phyloP scores from a whole-genome alignment of 1,139 yeast species.

The Yamadazyma diddensiae region DNA sequence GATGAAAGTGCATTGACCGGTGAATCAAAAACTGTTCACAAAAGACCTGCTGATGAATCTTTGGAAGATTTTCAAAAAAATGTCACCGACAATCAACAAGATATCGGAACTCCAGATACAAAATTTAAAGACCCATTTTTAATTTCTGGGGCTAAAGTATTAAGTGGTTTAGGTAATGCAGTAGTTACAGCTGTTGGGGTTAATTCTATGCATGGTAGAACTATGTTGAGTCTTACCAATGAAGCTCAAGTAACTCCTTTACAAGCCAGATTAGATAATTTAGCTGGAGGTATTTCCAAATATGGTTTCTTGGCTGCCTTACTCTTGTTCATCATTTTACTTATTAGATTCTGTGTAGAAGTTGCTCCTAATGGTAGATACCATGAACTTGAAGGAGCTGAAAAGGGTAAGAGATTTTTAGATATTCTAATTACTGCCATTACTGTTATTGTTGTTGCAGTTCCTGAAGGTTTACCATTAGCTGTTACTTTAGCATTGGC shows the following conservation, averaged over 20 bases:
- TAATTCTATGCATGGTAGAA: conserved; percentile 86
- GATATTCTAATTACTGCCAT: conserved; percentile 87
- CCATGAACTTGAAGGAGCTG: conserved; percentile 51
- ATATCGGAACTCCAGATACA: conserved; percentile 46
- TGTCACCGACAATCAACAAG: conserved; percentile 31
- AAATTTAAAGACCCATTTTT: conserved; percentile 70
- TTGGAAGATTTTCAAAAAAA: conserved; percentile 27
- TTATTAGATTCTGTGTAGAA: conserved; percentile 71
- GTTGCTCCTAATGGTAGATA: conserved; percentile 53
- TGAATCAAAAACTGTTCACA: conserved; percentile 79
- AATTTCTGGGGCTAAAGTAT: conserved; percentile 85
- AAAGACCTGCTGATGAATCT: conserved; percentile 55
- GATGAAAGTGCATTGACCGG: conserved; percentile 95
- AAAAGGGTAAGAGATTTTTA: conserved; percentile 81
- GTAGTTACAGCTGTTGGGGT: conserved; percentile 88
- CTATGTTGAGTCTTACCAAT: conserved; percentile 72
- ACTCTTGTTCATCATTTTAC: conserved; percentile 70
- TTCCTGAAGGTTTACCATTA: conserved; percentile 95
- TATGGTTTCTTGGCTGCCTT: conserved; percentile 87
- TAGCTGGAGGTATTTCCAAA: conserved; percentile 92
- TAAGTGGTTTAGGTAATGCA: conserved; percentile 85
- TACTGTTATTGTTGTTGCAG: conserved; percentile 93
- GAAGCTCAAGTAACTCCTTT: conserved; percentile 87
- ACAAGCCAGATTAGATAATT: conserved; percentile 73
- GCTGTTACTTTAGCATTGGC: conserved; percentile 97